Evolutionary conservation across 1,284 basidiomycete genomes (phyloP).

Genomic region (Trametes versicolor): DNA sequence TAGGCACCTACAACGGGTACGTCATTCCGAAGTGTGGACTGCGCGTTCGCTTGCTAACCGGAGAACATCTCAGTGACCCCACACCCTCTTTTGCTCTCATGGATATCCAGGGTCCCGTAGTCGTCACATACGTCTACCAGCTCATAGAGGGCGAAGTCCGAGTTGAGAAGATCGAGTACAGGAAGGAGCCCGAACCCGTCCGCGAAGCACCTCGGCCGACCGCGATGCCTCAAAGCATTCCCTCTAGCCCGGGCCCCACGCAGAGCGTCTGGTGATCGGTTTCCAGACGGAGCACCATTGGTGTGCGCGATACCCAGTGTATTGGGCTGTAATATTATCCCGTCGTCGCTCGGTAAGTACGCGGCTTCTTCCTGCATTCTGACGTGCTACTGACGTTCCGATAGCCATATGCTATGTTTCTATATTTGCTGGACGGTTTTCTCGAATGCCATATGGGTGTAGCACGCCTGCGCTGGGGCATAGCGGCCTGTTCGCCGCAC

Average conservation of each 20-base stretch:
- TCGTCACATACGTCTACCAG: constrained; percentile 97
- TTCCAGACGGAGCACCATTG: background rate
- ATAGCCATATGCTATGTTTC: constrained; percentile 15
- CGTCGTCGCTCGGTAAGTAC: constrained; percentile 16
- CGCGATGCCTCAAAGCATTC: constrained; percentile 60
- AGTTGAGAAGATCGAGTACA: constrained; percentile 87
- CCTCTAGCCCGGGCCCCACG: constrained; percentile 45
- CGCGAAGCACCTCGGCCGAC: constrained; percentile 45
- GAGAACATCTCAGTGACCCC: constrained; percentile 55
- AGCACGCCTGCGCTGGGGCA: background rate
- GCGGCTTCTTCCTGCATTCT: constrained; percentile 1
- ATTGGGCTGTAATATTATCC: constrained; percentile 25
- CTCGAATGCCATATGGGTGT: constrained; percentile 9
- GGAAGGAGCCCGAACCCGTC: constrained; percentile 68
- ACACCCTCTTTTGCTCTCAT: constrained; percentile 91
- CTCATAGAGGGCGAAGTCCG: constrained; percentile 92
- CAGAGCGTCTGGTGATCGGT: constrained; percentile 48
- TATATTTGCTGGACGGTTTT: constrained; percentile 7
- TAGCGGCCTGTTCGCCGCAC: too few relatives aligned
- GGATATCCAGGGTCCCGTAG: constrained; percentile 94
- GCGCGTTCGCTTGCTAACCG: background rate
- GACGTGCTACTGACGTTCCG: constrained; percentile 4
- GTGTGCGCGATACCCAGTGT: constrained; percentile 15
- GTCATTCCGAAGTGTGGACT: constrained; percentile 28
- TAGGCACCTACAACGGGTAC: constrained; percentile 76